Evolutionary conservation across 2,329 filamentous ascomycete species (phyloP), one percentile per base, ranked within the genome.

Genomic region (Nothophaeocryptopus gaeumannii): DNA sequence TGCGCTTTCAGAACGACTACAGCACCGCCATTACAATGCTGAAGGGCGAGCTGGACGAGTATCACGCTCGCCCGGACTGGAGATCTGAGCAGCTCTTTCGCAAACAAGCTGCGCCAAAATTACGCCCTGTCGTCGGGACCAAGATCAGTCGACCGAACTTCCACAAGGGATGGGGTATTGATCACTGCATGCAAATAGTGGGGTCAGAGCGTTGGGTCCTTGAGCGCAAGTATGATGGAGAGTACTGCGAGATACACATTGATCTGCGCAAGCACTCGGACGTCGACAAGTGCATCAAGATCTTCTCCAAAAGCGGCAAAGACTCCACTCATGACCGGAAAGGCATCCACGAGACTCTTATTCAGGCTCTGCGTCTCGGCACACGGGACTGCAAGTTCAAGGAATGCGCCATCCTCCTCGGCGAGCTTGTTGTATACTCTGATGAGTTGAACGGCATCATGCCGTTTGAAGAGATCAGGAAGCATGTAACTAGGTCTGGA

Each of bases 251-350:
- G 66, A 82, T 96, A 29, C 90, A 96, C 61, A 74, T 96, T 34
- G 83, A 95, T 62, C 71, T 88, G 5, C 72, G 73, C 8, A 81
- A 79, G 42, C 71, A 72, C 11, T 11, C 39, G 5, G 39, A 55
- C 16, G 58, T 56, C 5, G 39, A 64, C 50, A 64, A 77, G 1
- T 79, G 76, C 40, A 82, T 95, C 26, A 84, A 86, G 55, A 92
- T 96, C 29, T 96, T 93, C 65, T 95, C 89, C 8, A 96, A 96
- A 66, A 93, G 89, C 61, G 89, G 90, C 50, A 95, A 93, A 65
- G 88, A 96, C 58, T 92, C 89, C 38, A 96, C 89, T 0, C 64
- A 72, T 44, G 90, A 95, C 66, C 80, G 86, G 31, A 59, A 67
- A 9, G 74, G 73, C 1, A 67, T 95, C 15, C 83, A 87, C 47